Percentiles rank a stretch among this genome's conserved stretches.
phyloP scores from a whole-genome alignment of 305 asterid species.

The Fraxinus velutina region DNA sequence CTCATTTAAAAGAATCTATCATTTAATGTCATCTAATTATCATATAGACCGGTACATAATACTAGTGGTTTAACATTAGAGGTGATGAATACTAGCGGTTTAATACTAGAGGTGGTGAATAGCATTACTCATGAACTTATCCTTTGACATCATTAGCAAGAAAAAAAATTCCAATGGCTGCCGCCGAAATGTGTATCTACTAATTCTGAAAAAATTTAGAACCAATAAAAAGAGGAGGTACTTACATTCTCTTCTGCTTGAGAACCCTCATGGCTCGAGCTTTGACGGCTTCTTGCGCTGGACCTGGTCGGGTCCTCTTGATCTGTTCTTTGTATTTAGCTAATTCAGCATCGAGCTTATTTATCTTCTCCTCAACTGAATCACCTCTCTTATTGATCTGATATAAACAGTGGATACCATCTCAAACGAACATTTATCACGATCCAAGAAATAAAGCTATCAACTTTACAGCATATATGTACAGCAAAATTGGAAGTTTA shows the following conservation, averaged over 20 bases:
- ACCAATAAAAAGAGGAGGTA: slow-evolving; percentile 3
- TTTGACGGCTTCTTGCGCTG: slow-evolving; percentile 94
- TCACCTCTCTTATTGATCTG: slow-evolving; percentile 96
- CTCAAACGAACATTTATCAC: slow-evolving; percentile 15
- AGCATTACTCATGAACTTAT: background rate
- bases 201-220: background rate
- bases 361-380: slow-evolving; percentile 77
- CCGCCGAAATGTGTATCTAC: background rate
- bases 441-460: background rate
- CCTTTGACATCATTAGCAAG: slow-evolving; percentile 8
- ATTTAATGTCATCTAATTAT: background rate
- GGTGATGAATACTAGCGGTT: background rate
- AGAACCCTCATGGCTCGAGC: slow-evolving; percentile 98
- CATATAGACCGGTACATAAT: background rate
- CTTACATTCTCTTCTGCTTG: slow-evolving; percentile 89
- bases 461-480: background rate
- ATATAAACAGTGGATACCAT: slow-evolving; percentile 4
- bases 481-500: background rate
- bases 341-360: slow-evolving; percentile 75
- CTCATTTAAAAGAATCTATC: background rate
- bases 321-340: slow-evolving; percentile 78
- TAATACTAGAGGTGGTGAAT: background rate
- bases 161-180: background rate
- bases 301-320: slow-evolving; percentile 93
- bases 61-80: background rate